Conservation (phyloP, 2,329 filamentous ascomycete genomes). For the Claviceps sp. region DNA sequence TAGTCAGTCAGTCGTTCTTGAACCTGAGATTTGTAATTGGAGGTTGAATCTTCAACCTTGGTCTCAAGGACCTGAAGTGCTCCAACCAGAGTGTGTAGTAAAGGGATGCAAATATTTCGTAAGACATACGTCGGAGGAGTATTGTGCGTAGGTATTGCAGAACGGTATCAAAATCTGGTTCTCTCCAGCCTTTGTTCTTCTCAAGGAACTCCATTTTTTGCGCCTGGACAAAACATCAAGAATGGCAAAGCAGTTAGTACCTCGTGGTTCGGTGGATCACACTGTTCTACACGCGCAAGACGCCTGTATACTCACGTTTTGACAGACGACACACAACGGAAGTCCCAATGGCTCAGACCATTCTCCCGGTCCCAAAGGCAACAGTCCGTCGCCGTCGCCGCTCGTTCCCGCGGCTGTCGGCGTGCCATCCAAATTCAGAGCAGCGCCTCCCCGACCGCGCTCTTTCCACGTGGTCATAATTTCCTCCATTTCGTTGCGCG, state of each 20-base stretch:
- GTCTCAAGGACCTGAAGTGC: background rate
- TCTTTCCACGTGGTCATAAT: conserved; percentile 71
- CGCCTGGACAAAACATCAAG: conserved; percentile 32
- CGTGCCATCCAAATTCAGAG: conserved; percentile 49
- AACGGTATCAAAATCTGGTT: conserved; percentile 92
- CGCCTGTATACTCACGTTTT: conserved; percentile 51
- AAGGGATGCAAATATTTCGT: background rate
- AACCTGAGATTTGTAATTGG: no score
- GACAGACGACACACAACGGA: conserved; percentile 86
- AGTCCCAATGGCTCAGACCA: conserved; percentile 85
- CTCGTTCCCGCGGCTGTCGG: conserved; percentile 36
- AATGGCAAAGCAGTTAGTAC: background rate
- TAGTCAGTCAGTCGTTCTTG: conserved; percentile 1
- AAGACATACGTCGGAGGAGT: conserved; percentile 61
- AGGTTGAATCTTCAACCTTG: no score
- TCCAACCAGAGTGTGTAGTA: background rate
- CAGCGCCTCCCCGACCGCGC: conserved; percentile 51
- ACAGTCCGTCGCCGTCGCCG: conserved; percentile 51
- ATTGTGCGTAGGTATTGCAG: conserved; percentile 86
- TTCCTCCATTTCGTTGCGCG: conserved; percentile 76
- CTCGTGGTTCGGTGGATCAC: background rate
- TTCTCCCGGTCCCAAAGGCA: conserved; percentile 77
- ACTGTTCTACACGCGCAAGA: background rate
- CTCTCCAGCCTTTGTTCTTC: conserved; percentile 83
- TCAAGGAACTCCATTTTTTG: conserved; percentile 87